A percentile compares a stretch with the other conserved stretches of the same genome.
Conservation (phyloP, 148 eudicot genomes). For the Rhododendron ovatum region DNA sequence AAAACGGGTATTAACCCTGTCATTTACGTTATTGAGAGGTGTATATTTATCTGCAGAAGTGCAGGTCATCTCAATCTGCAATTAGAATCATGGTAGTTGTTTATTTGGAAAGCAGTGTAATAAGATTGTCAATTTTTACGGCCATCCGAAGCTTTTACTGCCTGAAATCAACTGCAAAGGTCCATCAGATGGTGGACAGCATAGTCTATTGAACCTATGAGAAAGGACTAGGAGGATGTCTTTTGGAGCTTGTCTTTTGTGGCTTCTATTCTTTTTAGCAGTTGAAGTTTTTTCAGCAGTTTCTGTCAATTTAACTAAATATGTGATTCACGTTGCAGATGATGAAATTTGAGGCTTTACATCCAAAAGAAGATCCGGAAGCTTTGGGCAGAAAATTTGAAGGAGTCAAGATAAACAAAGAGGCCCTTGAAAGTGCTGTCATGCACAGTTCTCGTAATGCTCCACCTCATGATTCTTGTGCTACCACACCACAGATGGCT, state of each 20-base stretch:
- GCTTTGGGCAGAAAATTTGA: constrained; percentile 32
- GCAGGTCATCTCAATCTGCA: not conserved
- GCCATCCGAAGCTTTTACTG: not conserved
- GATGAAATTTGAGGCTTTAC: constrained; percentile 24
- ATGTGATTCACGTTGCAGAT: constrained; percentile 31
- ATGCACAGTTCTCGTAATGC: constrained; percentile 39
- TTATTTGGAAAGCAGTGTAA: not conserved
- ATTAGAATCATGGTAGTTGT: not conserved
- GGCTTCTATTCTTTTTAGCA: not conserved
- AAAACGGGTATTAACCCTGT: constrained; percentile 29
- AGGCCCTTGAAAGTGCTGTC: constrained; percentile 47
- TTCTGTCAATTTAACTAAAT: not conserved
- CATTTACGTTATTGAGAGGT: not conserved
- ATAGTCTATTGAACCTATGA: not conserved
- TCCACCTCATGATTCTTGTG: constrained; percentile 71
- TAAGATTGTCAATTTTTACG: not conserved
- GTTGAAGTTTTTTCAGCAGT: not conserved
- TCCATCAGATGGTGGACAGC: not conserved
- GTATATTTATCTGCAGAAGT: not conserved
- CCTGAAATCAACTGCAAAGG: not conserved
- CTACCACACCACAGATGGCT: constrained; percentile 57
- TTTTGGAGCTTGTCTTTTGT: not conserved
- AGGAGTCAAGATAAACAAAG: constrained; percentile 35
- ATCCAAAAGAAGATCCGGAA: constrained; percentile 26
- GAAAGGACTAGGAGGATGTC: not conserved